Base-by-base conservation (phyloP, 2,329 filamentous ascomycete genomes). In the Aureobasidium sp. region DNA sequence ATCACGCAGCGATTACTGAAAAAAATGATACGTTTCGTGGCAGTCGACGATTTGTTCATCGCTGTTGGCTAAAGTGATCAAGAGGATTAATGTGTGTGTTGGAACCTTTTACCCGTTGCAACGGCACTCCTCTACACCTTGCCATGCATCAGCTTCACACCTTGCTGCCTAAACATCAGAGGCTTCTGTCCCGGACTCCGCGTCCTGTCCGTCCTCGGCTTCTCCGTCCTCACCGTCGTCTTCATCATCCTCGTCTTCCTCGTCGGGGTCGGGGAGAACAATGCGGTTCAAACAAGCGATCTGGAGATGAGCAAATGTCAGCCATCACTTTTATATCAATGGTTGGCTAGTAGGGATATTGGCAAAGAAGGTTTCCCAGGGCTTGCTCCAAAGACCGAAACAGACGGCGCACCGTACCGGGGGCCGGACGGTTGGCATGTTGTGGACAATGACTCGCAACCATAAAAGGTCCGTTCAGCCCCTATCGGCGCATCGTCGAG, bases 271-370 rank as follows among this genome's bases (percentile, higher is more conserved):
- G 33, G 77, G 78, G 75, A 78, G 78, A 42, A 79, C 76, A 29
- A 79, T 74, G 57, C 73, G 74, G 69, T 80, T 80, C 43, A 79
- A 69, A 65, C 79, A 78, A 10, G 75, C 77, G 66, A 79, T 75
- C 78, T 80, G 71, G 40, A 53, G 19, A 27, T 33, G n/a, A 55
- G 33, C 38, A 33, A 45, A 33, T 21, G 27, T 57, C 53, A 57
- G 35, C 21, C 50, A 55, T 45, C 37, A 51, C 29, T 23, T 19
- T 10, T 45, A 7, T 11, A 51, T 17, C 19, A 21, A 31, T 38
- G 55, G 43, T 49, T 49, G 43, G 53, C 53, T 57, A 37, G 40
- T 43, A 43, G 13, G 51, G 42, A 8, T 46, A 42, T 42, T 57
- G 40, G 19, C 31, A 31, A 37, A 27, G 29, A 57, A 57, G 40